Percentiles rank a stretch among this genome's conserved stretches.
Evolutionary conservation across 139 green algal genomes (phyloP).

Genomic region (Ettlia oleoabundans): DNA sequence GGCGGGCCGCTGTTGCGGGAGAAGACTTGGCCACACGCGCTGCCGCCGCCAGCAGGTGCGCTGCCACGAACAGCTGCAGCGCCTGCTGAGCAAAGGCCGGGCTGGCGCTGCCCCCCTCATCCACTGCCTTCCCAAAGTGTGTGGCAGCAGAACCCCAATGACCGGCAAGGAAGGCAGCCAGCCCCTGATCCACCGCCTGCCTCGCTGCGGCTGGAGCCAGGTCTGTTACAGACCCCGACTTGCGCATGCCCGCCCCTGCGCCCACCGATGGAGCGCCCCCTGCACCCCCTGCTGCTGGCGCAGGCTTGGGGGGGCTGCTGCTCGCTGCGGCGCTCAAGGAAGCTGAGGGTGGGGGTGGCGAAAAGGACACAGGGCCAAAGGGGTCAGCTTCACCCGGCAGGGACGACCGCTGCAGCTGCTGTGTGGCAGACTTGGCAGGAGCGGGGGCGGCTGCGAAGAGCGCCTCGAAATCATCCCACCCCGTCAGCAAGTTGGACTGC

Average conservation of each 20-base stretch:
- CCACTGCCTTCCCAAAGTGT: constrained; percentile 1
- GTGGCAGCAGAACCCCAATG: constrained; percentile 6
- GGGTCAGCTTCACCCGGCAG: background rate
- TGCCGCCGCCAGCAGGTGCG: constrained; percentile 30
- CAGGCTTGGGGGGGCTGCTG: constrained; percentile 6
- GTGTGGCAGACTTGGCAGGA: too few relatives aligned
- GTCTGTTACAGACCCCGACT: constrained; percentile 11
- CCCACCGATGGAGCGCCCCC: too few relatives aligned
- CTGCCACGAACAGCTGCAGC: constrained; percentile 34
- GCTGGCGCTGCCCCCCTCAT: background rate
- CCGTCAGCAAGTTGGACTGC: constrained; percentile 33
- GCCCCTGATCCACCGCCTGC: background rate
- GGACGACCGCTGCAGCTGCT: background rate
- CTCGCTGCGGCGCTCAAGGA: background rate
- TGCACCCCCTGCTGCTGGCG: background rate
- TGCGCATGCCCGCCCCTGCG: background rate
- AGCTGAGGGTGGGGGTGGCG: constrained; percentile 3
- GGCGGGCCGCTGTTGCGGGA: background rate
- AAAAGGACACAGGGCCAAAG: background rate
- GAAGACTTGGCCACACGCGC: background rate
- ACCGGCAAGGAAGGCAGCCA: constrained; percentile 12
- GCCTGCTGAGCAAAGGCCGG: constrained; percentile 5
- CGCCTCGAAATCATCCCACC: constrained; percentile 52
- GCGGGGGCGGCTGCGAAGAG: constrained; percentile 33
- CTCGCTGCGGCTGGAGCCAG: background rate